Base-by-base conservation (phyloP, 2,329 filamentous ascomycete species). In the Neofusicoccum cordaticola region DNA sequence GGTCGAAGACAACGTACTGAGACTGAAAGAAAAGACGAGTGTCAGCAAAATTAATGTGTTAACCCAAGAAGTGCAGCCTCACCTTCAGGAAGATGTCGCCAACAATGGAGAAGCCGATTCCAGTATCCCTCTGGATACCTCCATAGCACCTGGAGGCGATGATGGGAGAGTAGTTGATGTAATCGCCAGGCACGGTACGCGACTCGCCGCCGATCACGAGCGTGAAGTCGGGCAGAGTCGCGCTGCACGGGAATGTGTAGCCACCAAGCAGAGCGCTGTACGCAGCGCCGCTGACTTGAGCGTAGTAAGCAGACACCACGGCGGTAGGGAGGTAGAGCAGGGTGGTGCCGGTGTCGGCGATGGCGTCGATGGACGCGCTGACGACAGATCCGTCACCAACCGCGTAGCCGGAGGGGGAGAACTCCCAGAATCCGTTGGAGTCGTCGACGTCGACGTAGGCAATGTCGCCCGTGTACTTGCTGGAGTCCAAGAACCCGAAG, bases 21-120 rank as follows among this genome's bases (percentile, higher is more conserved):
- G 85, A 58, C 53, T 58, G 39, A 9, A 2, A 3, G 39, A 4
- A 17, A 13, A 9, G 11, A 15, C 12, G 2, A 13, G 15, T 31
- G 27, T 31, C 27, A 31, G 27, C 6, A 7, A 7, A 31, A 1
- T 31, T 4, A 7, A 31, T 5, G 27, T 31, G 5, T 31, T 31
- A 5, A 5, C 3, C 1, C 27, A 31, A 7, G 4, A 31, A 31
- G 27, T 5, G 27, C 27, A 7, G 27, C 5, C 53, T 13, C 15
- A 58, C 85, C 85, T 95, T 95, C 69, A 95, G 83, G 80, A 93
- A 91, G 64, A 90, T 82, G 66, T 93, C 90, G 9, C 92, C 92
- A 64, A 93, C 85, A 72, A 96, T 92, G 64, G 83, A 86, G 67
- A 88, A 82, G 5, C 82, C 82, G 52, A 89, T 76, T n/a, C 82